Evolutionary conservation across 331 rosid genomes (phyloP).

Genomic region (Stylosanthes scabra): DNA sequence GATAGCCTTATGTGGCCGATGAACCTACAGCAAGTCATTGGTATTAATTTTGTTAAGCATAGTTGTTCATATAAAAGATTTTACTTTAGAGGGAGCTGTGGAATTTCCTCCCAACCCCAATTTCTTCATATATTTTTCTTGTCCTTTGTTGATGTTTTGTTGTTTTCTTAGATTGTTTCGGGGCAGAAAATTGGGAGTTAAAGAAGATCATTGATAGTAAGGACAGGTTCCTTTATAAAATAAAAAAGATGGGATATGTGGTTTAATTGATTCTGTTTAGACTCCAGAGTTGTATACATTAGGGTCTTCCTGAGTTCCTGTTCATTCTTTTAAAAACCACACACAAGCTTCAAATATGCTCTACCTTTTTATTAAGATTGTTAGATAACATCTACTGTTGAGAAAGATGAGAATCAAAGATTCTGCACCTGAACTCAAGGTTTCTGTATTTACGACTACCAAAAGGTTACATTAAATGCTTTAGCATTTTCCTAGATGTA

Average conservation of each 20-base stretch:
- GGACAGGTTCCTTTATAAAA: background rate
- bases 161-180: background rate
- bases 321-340: background rate
- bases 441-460: background rate
- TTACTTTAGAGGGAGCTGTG: too few relatives aligned
- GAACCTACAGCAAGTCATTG: too few relatives aligned
- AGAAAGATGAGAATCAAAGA: background rate
- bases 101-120: background rate
- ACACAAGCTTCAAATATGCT: background rate
- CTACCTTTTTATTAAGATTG: background rate
- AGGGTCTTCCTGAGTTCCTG: background rate
- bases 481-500: background rate
- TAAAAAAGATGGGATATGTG: background rate
- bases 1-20: too few relatives aligned
- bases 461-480: background rate
- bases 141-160: background rate
- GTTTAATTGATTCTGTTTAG: background rate
- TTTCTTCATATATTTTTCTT: background rate
- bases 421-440: background rate
- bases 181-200: slow-evolving; percentile 1
- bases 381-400: background rate
- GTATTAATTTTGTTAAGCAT: background rate
- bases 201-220: background rate
- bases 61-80: too few relatives aligned
- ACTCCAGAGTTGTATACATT: background rate